phyloP scores from a whole-genome alignment of 2,329 filamentous ascomycete genomes.

The Thelonectria blattea region DNA sequence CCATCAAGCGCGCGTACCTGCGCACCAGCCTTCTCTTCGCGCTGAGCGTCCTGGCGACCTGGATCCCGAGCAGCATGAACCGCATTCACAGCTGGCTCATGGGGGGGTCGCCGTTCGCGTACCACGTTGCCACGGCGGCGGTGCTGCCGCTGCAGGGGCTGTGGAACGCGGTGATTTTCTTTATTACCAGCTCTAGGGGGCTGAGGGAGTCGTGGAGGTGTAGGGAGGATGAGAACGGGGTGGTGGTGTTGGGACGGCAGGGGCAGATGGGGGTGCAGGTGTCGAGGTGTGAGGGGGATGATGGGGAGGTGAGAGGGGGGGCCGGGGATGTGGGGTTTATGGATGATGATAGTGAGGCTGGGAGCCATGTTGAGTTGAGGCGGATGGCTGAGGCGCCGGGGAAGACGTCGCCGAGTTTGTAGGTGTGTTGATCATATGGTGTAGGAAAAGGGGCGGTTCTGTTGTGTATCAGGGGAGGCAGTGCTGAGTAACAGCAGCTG shows the following conservation, averaged over 20 bases:
- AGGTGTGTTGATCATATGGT: background rate
- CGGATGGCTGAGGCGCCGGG: constrained; percentile 34
- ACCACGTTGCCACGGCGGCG: constrained; percentile 72
- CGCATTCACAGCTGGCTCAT: constrained; percentile 71
- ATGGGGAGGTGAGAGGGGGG: constrained; percentile 12
- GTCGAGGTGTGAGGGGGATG: constrained; percentile 18
- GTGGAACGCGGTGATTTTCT: constrained; percentile 82
- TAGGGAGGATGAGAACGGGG: constrained; percentile 4
- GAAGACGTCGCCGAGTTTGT: constrained; percentile 37
- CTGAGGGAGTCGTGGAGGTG: constrained; percentile 22
- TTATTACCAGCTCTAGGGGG: constrained; percentile 62
- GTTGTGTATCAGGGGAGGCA: background rate
- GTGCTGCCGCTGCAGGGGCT: constrained; percentile 80
- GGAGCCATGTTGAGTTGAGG: constrained; percentile 44
- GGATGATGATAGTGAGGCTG: constrained; percentile 41
- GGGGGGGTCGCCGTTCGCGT: constrained; percentile 61
- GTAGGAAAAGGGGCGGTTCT: background rate
- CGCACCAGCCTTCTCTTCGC: constrained; percentile 67
- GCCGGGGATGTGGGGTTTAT: constrained; percentile 34
- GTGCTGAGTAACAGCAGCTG: background rate
- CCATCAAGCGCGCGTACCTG: constrained; percentile 65
- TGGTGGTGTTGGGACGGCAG: background rate
- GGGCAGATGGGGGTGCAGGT: too few species aligned
- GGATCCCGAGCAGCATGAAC: constrained; percentile 74
- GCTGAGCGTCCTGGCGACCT: constrained; percentile 65